Conservation (phyloP, 2,329 filamentous ascomycete species). For the Ophiocordyceps camponoti-leonardi region DNA sequence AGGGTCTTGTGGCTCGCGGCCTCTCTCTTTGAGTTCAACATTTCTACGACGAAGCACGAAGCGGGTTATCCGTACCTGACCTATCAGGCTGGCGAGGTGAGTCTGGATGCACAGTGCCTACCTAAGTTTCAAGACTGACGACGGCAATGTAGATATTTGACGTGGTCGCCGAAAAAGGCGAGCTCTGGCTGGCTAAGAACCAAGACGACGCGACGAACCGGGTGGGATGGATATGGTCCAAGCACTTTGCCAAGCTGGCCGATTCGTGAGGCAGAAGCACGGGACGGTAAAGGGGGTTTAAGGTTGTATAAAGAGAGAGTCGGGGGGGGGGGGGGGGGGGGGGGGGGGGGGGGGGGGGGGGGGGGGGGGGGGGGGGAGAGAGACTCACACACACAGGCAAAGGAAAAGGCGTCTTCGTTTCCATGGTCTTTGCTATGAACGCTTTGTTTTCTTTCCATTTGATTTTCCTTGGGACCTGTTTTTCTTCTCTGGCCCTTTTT, state of each 20-base stretch:
- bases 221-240: constrained; percentile 98
- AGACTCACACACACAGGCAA: no score
- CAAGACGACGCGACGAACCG: constrained; percentile 70
- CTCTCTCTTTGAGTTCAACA: constrained; percentile 93
- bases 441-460: no score
- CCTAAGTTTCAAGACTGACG: no score
- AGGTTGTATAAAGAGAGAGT: neutral
- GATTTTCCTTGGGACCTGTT: no score
- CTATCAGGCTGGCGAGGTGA: constrained; percentile 80
- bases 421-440: neutral
- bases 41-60: constrained; percentile 78
- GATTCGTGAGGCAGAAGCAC: constrained; percentile 20
- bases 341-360: no score
- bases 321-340: neutral
- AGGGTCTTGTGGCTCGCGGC: constrained; percentile 81
- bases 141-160: constrained; percentile 50
- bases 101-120: constrained; percentile 11
- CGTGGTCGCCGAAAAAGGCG: constrained; percentile 89
- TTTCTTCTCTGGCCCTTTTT: neutral
- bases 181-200: constrained; percentile 94
- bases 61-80: constrained; percentile 92
- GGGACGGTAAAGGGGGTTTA: no score
- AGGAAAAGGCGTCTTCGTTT: neutral
- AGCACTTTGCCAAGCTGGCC: constrained; percentile 68
- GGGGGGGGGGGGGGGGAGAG: no score